Base-by-base conservation (phyloP, 129 eudicot genomes). In the Gnaphalium uliginosum region DNA sequence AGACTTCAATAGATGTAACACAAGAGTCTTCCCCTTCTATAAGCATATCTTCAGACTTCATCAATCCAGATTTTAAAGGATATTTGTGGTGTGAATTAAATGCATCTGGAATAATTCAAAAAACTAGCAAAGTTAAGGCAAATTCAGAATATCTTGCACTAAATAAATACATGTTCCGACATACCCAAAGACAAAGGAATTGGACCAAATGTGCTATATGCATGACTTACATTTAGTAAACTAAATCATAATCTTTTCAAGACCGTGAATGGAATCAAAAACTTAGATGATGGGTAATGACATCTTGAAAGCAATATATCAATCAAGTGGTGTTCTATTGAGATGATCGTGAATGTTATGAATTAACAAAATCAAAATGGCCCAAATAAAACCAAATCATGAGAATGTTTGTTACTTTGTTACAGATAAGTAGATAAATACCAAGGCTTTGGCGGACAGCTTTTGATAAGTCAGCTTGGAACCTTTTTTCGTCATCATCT, bases 401-500 rank as follows among this genome's bases (percentile, higher is more conserved):
- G 51, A n/a, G 27, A 37, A 37, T 11, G 29, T 1, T 22, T 35
- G 4, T 21, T 19, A 46, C 32, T 1, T 13, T 21, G 3, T 21
- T 19, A 46, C 50, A n/a, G 68, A 68, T 14, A 73, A 33, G 76
- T 76, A 81, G 43, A 71, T 24, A 78, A 25, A 79, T 87, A 93
- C 98, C 98, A 29, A 93, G 92, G 81, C 98, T 93, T 85, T 90
- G 97, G 66, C 79, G 90, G 60, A 93, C 96, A 69, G 98, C 98
- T 87, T 81, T 90, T 83, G 92, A 83, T 76, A 94, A 85, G 77
- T 94, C 98, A 64, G 96, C 96, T 85, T 90, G 97, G 82, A 90
- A 94, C 82, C 93, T 85, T 80, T 90, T 91, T 75, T 93, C 98
- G 27, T 87, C 97, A 59, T 90, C 97, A 67, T 90, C 96, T 72